These are phyloP conservation scores for Conidiobolus coronatus DNA, from an alignment of 371 early-diverging fungal species.

Conservation along the genomic window DNA sequence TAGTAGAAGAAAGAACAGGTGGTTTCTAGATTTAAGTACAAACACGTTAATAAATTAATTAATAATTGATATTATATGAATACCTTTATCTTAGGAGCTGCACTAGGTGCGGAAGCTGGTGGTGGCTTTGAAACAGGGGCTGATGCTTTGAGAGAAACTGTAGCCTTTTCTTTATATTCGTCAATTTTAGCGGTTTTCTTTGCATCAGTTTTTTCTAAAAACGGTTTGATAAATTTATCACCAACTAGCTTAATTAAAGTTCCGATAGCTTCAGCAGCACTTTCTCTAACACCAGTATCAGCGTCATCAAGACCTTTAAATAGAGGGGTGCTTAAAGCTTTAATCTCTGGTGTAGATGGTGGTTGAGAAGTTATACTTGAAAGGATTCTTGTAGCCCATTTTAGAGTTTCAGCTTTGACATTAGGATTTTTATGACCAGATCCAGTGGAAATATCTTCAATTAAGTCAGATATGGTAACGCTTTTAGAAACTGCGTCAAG, in stretches of 20 bases:
- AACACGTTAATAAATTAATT: too few relatives aligned
- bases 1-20: too few relatives aligned
- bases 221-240: slow-evolving; percentile 43
- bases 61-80: too few relatives aligned
- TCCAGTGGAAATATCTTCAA: slow-evolving; percentile 43
- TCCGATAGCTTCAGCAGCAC: slow-evolving; percentile 69
- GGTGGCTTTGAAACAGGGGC: slow-evolving; percentile 13
- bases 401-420: slow-evolving; percentile 46
- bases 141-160: slow-evolving; percentile 16
- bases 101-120: slow-evolving; percentile 12
- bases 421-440: slow-evolving; percentile 82
- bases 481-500: slow-evolving; percentile 65
- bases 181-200: slow-evolving; percentile 65
- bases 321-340: slow-evolving; percentile 42
- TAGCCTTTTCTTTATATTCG: slow-evolving; percentile 62
- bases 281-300: slow-evolving; percentile 66
- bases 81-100: slow-evolving; percentile 7
- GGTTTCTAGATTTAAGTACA: too few relatives aligned
- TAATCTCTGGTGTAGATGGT: slow-evolving; percentile 42
- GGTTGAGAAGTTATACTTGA: slow-evolving; percentile 37
- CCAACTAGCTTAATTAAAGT: slow-evolving; percentile 68
- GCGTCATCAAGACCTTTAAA: slow-evolving; percentile 65
- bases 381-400: slow-evolving; percentile 44
- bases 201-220: slow-evolving; percentile 65
- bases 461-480: slow-evolving; percentile 23